Evolutionary conservation across 257 asterid species (phyloP).

Genomic region (Petrea volubilis): DNA sequence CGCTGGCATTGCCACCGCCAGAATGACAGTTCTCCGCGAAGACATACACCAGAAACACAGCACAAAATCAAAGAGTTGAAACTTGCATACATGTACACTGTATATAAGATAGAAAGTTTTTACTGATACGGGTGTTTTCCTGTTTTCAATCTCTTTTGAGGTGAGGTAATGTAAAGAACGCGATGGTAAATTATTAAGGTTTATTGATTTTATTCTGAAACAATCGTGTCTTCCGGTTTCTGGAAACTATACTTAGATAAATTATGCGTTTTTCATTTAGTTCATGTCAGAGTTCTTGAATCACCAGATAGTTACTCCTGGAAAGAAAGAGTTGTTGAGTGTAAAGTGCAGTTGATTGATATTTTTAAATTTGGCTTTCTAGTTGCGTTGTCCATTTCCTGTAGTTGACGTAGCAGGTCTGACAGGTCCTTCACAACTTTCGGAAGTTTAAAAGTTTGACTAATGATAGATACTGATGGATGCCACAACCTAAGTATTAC

Average conservation of each 20-base stretch:
- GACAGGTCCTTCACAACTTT: slow-evolving; percentile 26
- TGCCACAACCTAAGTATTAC: slow-evolving; percentile 5
- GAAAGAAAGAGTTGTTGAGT: neutral
- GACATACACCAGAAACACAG: slow-evolving; percentile 11
- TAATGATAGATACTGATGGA: slow-evolving; percentile 15
- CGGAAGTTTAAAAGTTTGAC: slow-evolving; percentile 24
- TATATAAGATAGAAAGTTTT: slow-evolving; percentile 42
- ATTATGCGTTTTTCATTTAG: neutral
- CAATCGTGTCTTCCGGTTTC: neutral
- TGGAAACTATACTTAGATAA: neutral
- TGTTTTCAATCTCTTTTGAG: slow-evolving; percentile 31
- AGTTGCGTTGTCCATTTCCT: slow-evolving; percentile 37
- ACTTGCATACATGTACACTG: slow-evolving; percentile 30
- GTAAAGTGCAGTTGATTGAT: neutral
- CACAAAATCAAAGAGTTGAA: slow-evolving; percentile 21
- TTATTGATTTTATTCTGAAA: slow-evolving; percentile 14
- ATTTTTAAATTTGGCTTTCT: neutral
- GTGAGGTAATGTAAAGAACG: slow-evolving; percentile 27
- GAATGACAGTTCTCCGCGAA: slow-evolving; percentile 33
- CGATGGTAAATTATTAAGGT: slow-evolving; percentile 39
- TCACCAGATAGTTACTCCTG: neutral
- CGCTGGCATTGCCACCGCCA: slow-evolving; percentile 58
- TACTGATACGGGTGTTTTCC: slow-evolving; percentile 19
- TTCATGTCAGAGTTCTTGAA: neutral
- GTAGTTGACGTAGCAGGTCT: slow-evolving; percentile 42